Evolutionary conservation across 768 basidiomycete species (phyloP).

Genomic region (Xanthoconium stramineum): DNA sequence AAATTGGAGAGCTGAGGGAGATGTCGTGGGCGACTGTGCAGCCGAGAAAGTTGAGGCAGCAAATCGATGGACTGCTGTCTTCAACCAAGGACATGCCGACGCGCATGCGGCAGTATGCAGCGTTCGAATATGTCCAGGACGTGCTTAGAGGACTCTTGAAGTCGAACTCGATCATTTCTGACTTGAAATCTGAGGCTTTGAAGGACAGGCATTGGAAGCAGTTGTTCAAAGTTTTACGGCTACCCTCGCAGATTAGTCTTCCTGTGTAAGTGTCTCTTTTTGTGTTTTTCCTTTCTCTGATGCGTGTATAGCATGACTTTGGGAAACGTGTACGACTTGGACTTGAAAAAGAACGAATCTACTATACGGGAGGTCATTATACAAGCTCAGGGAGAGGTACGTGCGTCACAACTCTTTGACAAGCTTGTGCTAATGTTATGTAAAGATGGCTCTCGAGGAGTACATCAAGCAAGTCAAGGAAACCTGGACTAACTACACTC

Average conservation of each 20-base stretch:
- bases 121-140: constrained; percentile 98
- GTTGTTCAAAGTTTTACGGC: constrained; percentile 82
- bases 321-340: constrained; percentile 95
- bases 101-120: constrained; percentile 97
- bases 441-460: constrained; percentile 90
- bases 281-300: constrained; percentile 1
- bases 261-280: constrained; percentile 52
- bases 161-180: constrained; percentile 84
- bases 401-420: constrained; percentile 4
- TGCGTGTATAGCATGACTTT: constrained; percentile 75
- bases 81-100: constrained; percentile 99
- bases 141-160: constrained; percentile 81
- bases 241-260: constrained; percentile 73
- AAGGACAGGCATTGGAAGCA: constrained; percentile 99
- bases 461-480: constrained; percentile 97
- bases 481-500: constrained; percentile 91
- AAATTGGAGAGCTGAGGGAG: constrained; percentile 86
- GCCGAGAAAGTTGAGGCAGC: constrained; percentile 90
- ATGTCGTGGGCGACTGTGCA: constrained; percentile 89
- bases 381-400: constrained; percentile 95
- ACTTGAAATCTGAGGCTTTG: constrained; percentile 94
- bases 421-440: constrained; percentile 16
- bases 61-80: constrained; percentile 83
- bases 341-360: constrained; percentile 88
- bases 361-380: constrained; percentile 92